Base-by-base conservation (phyloP, 1,284 basidiomycete genomes). In the Fomes fomentarius region DNA sequence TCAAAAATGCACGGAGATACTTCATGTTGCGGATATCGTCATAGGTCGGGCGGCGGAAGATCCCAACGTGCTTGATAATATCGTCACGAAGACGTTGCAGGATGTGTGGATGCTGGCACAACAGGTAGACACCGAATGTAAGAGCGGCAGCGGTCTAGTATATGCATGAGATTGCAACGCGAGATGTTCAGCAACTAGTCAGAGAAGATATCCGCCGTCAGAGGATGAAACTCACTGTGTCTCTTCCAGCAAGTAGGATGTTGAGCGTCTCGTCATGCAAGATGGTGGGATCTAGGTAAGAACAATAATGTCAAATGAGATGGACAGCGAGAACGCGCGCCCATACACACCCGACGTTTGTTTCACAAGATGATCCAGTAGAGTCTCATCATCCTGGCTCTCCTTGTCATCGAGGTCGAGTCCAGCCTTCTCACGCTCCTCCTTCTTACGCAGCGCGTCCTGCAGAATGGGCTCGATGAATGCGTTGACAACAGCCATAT, bases 181-280 rank as follows among this genome's bases (percentile, higher is more conserved):
- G n/a, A 26, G 12, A 28, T 21, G 8, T 40, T 52, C 38, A 57
- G 25, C 31, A 15, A 37, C 14, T 10, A 11, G 11, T 38, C 31
- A 33, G 11, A 33, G 15, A 2, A 33, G 2, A 10, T 3, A 17
- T 21, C n/a, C n/a, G 33, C 12, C 33, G 5, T n/a, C 47, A 39
- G 38, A 12, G 25, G 21, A 17, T 6, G 28, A 22, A 11, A 71
- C 80, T 38, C 47, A 87, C 87, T 31, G 87, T 89, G 66, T 91
- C 88, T 52, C 88, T 73, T 14, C 85, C 81, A 14, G 88, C 88
- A 21, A 90, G 73, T 12, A 91, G 69, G 66, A 91, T 84, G 64
- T 83, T 91, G n/a, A 91, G 69, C 2, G 89, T 71, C 60, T 90
- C 86, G 65, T 89, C 85, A 25, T 86, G 81, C 51, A 91, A 85